Conservation (phyloP, 2,329 filamentous ascomycete species). For the Diaporthe vaccinii region DNA sequence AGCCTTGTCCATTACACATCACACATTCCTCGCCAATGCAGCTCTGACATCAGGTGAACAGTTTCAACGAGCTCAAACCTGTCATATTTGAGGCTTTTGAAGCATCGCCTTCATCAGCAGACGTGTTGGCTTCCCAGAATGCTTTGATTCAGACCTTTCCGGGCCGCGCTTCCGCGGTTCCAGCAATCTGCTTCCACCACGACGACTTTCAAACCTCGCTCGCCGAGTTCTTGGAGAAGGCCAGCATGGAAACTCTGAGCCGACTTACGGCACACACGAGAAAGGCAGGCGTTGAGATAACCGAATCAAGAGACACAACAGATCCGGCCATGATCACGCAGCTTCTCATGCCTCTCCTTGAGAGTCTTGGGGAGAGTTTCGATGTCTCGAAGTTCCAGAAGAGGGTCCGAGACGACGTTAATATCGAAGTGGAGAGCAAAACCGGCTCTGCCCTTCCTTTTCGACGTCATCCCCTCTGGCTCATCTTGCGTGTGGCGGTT, state of each 20-base stretch:
- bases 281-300: conserved; percentile 63
- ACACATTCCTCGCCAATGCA: not conserved
- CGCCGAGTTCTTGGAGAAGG: conserved; percentile 67
- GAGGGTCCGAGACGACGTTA: conserved; percentile 71
- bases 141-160: conserved; percentile 72
- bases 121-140: conserved; percentile 62
- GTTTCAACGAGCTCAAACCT: not conserved
- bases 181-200: conserved; percentile 48
- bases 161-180: conserved; percentile 61
- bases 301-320: conserved; percentile 70
- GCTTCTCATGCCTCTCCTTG: conserved; percentile 71
- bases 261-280: conserved; percentile 61
- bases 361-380: conserved; percentile 60
- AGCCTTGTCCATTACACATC: not conserved
- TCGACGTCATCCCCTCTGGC: conserved; percentile 72
- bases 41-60: not conserved
- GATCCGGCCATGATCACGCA: conserved; percentile 69
- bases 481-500: conserved; percentile 69
- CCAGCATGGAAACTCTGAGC: conserved; percentile 65
- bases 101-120: conserved; percentile 63
- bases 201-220: conserved; percentile 51
- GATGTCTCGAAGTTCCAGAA: conserved; percentile 62
- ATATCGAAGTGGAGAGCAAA: conserved; percentile 50
- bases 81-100: conserved; percentile 60
- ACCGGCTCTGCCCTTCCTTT: conserved; percentile 64